These are phyloP conservation scores for Moniliella sp. DNA, from an alignment of 1,284 basidiomycete species.

Conservation along the genomic window DNA sequence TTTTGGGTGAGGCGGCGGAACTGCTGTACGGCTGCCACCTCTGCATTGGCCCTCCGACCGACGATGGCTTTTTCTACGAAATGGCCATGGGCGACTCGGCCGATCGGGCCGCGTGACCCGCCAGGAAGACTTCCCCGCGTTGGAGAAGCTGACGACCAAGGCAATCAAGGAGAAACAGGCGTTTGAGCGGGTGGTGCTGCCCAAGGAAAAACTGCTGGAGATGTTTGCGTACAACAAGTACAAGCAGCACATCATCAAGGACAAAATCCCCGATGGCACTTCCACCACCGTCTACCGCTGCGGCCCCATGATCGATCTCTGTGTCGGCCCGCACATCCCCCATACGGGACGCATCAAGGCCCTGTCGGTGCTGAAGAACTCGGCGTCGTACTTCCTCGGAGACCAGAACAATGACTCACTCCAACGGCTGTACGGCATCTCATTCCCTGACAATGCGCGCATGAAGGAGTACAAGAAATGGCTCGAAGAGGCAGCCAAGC, in stretches of 20 bases:
- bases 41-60: slow-evolving; percentile 86
- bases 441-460: slow-evolving; percentile 94
- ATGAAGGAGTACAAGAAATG: slow-evolving; percentile 86
- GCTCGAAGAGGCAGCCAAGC: slow-evolving; percentile 82
- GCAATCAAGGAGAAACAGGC: slow-evolving; percentile 91
- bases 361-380: slow-evolving; percentile 45
- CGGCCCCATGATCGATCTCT: slow-evolving; percentile 93
- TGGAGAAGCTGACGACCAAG: slow-evolving; percentile 68
- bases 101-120: slow-evolving; percentile 20
- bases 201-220: slow-evolving; percentile 77
- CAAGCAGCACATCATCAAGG: slow-evolving; percentile 84
- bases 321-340: slow-evolving; percentile 86
- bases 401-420: slow-evolving; percentile 81
- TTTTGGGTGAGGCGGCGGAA: slow-evolving; percentile 87
- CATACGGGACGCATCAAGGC: slow-evolving; percentile 91
- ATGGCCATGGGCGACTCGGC: slow-evolving; percentile 43
- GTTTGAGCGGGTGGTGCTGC: slow-evolving; percentile 77
- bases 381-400: slow-evolving; percentile 92
- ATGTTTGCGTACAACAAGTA: slow-evolving; percentile 99
- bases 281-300: slow-evolving; percentile 96
- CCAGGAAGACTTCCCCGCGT: slow-evolving; percentile 57
- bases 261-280: slow-evolving; percentile 85
- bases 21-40: slow-evolving; percentile 90
- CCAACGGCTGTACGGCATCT: slow-evolving; percentile 92
- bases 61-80: slow-evolving; percentile 98